Percentiles rank a stretch among this genome's conserved stretches.
Conservation (phyloP, 345 rosid species). For the Gossypium arboreum region DNA sequence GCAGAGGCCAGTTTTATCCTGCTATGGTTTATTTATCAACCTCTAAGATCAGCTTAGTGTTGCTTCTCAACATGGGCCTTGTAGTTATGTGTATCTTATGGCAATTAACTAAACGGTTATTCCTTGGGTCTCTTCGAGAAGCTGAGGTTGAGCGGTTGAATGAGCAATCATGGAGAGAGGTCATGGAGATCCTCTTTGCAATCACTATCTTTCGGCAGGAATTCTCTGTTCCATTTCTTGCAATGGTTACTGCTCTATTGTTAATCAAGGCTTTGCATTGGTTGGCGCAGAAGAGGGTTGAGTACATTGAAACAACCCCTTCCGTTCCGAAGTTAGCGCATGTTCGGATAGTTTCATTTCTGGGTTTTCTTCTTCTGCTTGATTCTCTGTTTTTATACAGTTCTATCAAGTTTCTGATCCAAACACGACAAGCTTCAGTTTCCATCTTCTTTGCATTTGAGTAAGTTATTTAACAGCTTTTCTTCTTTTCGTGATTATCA, state of each 20-base stretch:
- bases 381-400: constrained; percentile 63
- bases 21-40: constrained; percentile 81
- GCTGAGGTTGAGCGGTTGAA: constrained; percentile 93
- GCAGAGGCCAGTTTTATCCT: constrained; percentile 86
- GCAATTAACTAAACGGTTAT: constrained; percentile 66
- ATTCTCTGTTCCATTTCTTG: constrained; percentile 68
- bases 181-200: constrained; percentile 93
- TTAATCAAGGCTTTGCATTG: constrained; percentile 85
- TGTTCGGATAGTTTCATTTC: constrained; percentile 69
- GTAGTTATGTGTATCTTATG: constrained; percentile 71
- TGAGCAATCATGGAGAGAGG: constrained; percentile 91
- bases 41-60: constrained; percentile 73
- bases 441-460: constrained; percentile 94
- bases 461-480: constrained; percentile 40
- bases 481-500: constrained; percentile 2
- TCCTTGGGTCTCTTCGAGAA: constrained; percentile 91
- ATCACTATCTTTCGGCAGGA: constrained; percentile 91
- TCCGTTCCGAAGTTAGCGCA: constrained; percentile 67
- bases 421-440: constrained; percentile 71
- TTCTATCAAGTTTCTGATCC: constrained; percentile 52
- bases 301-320: constrained; percentile 94
- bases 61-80: constrained; percentile 86
- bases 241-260: constrained; percentile 78
- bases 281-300: constrained; percentile 95
- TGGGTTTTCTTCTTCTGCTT: constrained; percentile 68